Evolutionary conservation across 2,329 filamentous ascomycete genomes (phyloP), one percentile per base, ranked within the genome.

Genomic region (Blastomyces parvus): DNA sequence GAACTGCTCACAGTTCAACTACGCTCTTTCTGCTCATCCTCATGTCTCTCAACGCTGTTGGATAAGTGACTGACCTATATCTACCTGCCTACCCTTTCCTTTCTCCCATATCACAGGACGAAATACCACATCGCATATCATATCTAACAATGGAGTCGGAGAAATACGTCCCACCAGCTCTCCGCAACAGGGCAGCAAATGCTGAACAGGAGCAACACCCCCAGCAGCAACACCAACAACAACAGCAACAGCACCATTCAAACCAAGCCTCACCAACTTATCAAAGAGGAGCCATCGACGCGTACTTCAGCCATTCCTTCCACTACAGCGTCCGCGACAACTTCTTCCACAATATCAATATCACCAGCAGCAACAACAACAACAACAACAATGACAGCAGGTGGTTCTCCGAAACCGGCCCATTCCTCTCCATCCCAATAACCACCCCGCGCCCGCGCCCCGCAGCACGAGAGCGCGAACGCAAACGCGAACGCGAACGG

Each of bases 161-260:
- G 44, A 63, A 22, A 61, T 63, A 65, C 40, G 59, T 65, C n/a
- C 64, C 61, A 6, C 64, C 64, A 8, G 52, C 58, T 1, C 58
- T 65, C 46, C 64, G 61, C n/a, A 17, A 42, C 36, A 42, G 42
- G 40, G 14, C 33, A 3, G 44, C 8, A 33, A 38, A 9, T 17
- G 22, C 59, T 11, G 19, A 22, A n/a, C 38, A 61, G 22, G 11
- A 53, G 27, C 9, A 27, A 22, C 22, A 14, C 3, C 30, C 27
- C 7, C 33, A 36, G 33, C 33, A 61, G 27, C 33, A 53, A 40
- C 3, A 7, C 5, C 14, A 22, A 48, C 11, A 9, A 13, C 33
- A 62, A 25, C 22, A 55, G 17, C 6, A 33, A 25, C 27, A 17
- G 27, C 9, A 36, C 22, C 36, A 14, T 8, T n/a, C n/a, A 52